Base-by-base conservation (phyloP, 805 yeast species). In the Candida loeiensis region DNA sequence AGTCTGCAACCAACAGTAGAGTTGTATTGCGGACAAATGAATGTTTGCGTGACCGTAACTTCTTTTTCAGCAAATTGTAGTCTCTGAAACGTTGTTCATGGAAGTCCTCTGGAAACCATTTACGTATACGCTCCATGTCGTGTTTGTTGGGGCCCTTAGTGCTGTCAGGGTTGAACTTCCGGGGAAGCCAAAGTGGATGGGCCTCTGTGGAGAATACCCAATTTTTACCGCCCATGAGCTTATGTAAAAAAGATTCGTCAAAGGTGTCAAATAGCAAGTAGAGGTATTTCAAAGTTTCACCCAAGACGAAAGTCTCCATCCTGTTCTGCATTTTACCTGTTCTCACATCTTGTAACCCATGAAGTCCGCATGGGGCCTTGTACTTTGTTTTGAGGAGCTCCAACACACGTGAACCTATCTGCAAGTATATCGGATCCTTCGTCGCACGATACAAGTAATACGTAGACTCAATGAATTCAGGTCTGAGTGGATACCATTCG, bases 401-500 rank as follows among this genome's bases (percentile, higher is more conserved):
- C 42, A 90, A 56, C 5, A 86, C 65, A 19, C 79, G 69, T 44
- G 77, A 78, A 1, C 96, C 97, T 21, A 87, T 76, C 39, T 80
- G 78, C 14, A 90, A 63, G 57, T 81, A 89, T 53, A 88, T 71
- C 2, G 96, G 95, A 56, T 90, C 98, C 41, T 68, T 73, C 0
- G 97, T 90, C 1, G 96, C 95, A 29, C 84, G 66, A 54, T 83
- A 89, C 12, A 90, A 63, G 54, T 82, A 81, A 58, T 88, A 90
- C 0, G 95, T 87, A 0, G 95, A 85, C 56, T 90, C 98, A 31
- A 87, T 74, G 49, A 89, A 87, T 56, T 90, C 98, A 0, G 98
- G 98, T 40, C 98, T 67, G 32, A 90, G 66, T 2, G 96, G 96
- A 53, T 87, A 90, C 96, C 96, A 90, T 55, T 86, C 95, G 24